Base-by-base conservation (phyloP, 2,329 filamentous ascomycete species). In the Ophiosphaerella herpotricha region DNA sequence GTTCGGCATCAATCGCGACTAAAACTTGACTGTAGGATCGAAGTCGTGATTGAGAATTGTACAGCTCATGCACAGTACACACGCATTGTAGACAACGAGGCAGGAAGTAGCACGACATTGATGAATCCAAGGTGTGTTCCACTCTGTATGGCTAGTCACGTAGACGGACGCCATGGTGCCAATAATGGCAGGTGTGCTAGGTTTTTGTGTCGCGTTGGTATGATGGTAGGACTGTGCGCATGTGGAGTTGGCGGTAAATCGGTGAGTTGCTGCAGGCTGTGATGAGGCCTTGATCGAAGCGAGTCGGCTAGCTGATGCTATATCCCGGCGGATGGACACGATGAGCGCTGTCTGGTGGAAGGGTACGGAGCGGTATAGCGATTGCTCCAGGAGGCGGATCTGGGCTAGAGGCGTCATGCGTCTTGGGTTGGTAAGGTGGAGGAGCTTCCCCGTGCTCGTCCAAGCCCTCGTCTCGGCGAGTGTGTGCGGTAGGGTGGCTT, bases 391-490 rank as follows among this genome's bases (percentile, higher is more conserved):
- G n/a, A 18, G 29, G 12, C 5, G n/a, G 16, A 7, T 11, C 34
- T 3, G 49, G 46, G 24, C 53, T 46, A 1, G 53, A 51, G 38
- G 61, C 40, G 49, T 47, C 58, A 12, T 68, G 61, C 21, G 51
- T 56, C 52, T 72, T 74, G 0, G 48, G 74, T 59, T 61, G 75
- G 65, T 88, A 88, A 0, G 85, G 83, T 40, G 85, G 85, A 42
- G 85, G 85, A 8, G 85, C 83, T 66, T 87, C 84, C 24, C 85
- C 85, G 37, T 79, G 70, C 72, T 87, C 85, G 63, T 88, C 80
- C 48, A 87, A 68, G 0, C 85, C 85, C 55, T 88, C 85, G 39
- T 80, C 75, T 11, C 60, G 60, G 26, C 65, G 60, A 7, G 60
- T 26, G 16, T 62, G 42, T 12, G 53, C 43, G 13, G 56, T 45